Percentiles rank a stretch among this genome's conserved stretches.
Conservation (phyloP, 164 flowering plant genomes). For the Platanus orientalis region DNA sequence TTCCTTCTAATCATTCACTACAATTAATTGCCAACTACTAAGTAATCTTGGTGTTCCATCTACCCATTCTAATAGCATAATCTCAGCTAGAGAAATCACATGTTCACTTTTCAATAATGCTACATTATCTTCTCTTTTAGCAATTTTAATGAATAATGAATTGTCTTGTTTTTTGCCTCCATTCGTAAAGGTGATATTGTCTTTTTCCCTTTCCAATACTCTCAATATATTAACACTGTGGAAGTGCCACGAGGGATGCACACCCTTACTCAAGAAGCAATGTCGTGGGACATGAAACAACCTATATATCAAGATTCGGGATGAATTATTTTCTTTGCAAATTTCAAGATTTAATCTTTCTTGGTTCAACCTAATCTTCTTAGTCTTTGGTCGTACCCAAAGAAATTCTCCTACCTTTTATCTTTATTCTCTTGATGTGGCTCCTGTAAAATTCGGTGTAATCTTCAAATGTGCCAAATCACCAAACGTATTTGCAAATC, state of each 20-base stretch:
- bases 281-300: no score
- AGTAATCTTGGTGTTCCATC: not conserved
- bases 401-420: slow-evolving; percentile 6
- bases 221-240: not conserved
- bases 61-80: not conserved
- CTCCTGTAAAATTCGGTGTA: not conserved
- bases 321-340: no score
- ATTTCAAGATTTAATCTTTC: no score
- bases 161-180: not conserved
- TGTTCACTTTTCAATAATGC: not conserved
- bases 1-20: not conserved
- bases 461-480: not conserved
- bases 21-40: not conserved
- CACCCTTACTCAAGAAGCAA: not conserved
- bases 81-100: not conserved
- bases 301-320: no score
- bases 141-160: not conserved
- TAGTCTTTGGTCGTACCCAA: no score
- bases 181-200: not conserved
- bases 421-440: slow-evolving; percentile 1
- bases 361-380: no score
- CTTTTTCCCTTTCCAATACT: not conserved
- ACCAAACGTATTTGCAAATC: not conserved
- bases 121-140: not conserved
- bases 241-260: not conserved